phyloP scores from a whole-genome alignment of 129 eudicot genomes.

The Oenanthe sinensis region DNA sequence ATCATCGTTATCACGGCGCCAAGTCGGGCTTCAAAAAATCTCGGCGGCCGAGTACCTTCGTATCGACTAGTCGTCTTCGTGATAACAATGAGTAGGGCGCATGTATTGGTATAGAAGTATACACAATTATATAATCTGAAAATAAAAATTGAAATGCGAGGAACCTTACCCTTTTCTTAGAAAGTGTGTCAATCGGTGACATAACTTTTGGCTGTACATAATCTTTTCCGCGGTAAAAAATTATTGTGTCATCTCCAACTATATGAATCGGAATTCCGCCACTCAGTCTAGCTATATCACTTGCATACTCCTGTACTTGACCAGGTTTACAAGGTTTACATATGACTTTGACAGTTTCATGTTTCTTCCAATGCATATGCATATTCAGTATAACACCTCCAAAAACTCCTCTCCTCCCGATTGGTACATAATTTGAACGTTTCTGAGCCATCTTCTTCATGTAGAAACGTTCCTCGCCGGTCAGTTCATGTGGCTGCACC shows the following conservation, averaged over 20 bases:
- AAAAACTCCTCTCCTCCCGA: slow-evolving; percentile 89
- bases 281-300: slow-evolving; percentile 85
- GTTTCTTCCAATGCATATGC: slow-evolving; percentile 99
- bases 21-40: no score
- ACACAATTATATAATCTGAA: not conserved
- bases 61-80: no score
- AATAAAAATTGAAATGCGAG: not conserved
- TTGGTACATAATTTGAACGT: slow-evolving; percentile 72
- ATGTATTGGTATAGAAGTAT: no score
- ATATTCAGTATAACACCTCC: slow-evolving; percentile 95
- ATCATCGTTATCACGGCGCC: no score
- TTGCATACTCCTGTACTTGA: slow-evolving; percentile 66
- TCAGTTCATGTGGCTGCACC: slow-evolving; percentile 53
- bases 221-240: slow-evolving; percentile 79
- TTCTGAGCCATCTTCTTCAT: slow-evolving; percentile 95
- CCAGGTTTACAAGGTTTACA: slow-evolving; percentile 99
- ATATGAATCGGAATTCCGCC: slow-evolving; percentile 84
- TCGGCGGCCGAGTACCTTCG: no score
- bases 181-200: slow-evolving; percentile 90
- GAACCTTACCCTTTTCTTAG: slow-evolving; percentile 71
- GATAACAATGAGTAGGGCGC: no score
- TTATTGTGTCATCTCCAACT: slow-evolving; percentile 67
- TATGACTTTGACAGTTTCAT: slow-evolving; percentile 77
- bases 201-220: slow-evolving; percentile 88
- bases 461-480: slow-evolving; percentile 89